Base-by-base conservation (phyloP, 176 grass and related monocot genomes). In the Oryza nivara region DNA sequence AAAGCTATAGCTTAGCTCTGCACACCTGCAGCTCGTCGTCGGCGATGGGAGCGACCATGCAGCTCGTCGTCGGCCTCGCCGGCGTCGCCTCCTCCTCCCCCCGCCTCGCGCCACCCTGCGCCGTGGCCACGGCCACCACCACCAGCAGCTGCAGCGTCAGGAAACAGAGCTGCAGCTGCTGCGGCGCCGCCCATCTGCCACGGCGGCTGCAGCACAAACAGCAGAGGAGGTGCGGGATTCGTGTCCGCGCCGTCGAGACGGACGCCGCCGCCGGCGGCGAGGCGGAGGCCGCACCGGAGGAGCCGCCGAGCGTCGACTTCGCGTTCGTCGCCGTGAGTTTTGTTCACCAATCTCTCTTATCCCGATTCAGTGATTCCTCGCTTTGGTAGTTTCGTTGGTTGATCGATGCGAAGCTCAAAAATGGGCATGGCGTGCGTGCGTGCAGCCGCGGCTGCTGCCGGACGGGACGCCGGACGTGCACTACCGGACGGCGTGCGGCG, bases 391-490 rank as follows among this genome's bases (percentile, higher is more conserved):
- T 48, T 48, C 3, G 68, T 6, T 34, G 36, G 13, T 44, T 2
- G 3, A 44, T 17, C 4, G 5, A 44, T 17, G 28, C 26, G 9
- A 79, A 16, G 6, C 5, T 16, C 9, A 51, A 71, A 9, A 26
- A 9, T 12, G 68, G 35, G 51, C 2, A 28, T 28, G 28, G 4
- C 35, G 35, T 36, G 35, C 30, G 30, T 32, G 0, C 32, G 46
- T n/a, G 79, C 83, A 95, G 96, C 84, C 96, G 23, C 80, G 85
- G 71, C 36, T 98, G 82, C 80, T 98, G 72, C 96, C 96, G 38
- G 96, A 98, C 75, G 91, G 96, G 65, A 88, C 93, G 83, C 91
- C 91, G 66, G 96, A 98, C 88, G 86, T 98, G 46, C 93, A 92
- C 45, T 98, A 93, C 75, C 72, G 96, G 76, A 85, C 91, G 73